Evolutionary conservation across 2,329 filamentous ascomycete genomes (phyloP), one percentile per base, ranked within the genome.

Genomic region (Macrophomina phaseolina): DNA sequence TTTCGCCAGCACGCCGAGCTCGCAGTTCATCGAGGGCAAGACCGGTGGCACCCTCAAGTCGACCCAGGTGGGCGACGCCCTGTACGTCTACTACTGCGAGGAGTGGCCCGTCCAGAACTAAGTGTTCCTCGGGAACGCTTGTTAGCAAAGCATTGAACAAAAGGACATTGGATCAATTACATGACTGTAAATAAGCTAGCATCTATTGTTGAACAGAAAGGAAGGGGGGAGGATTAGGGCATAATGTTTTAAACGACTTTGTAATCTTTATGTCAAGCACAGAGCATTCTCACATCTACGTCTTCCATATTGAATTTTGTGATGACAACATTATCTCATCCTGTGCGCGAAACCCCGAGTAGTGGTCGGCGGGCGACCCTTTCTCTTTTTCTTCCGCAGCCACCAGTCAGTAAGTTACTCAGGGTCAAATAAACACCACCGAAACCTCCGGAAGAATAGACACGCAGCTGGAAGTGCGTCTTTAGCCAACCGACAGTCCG

Each of bases 61-160:
- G 16, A 62, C 58, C 45, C 30, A 45, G 30, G 58, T 36, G 42
- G 58, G 58, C n/a, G 58, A 62, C 16, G 58, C 58, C 2, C 58
- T 62, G 16, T 62, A 62, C n/a, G 58, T 62, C n/a, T 62, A 62
- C 58, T 62, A 62, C 58, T 62, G 58, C 58, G 30, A 49, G 42
- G 45, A 62, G 58, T 62, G 58, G 58, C 58, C 58, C 28, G 58
- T 62, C 8, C 58, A 62, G 45, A 62, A 62, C 58, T 62, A 49
- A 55, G 14, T 23, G 23, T 2, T 23, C 23, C 23, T 3, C 23
- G 23, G 23, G 23, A 23, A 23, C 23, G 23, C 23, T 23, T 23
- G 23, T 23, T 23, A 23, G 23, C 23, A 23, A 23, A 23, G 23
- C 23, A 23, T 23, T 3, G 23, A 3, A 23, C 1, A 23, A 2